Conservation (phyloP, 2,329 filamentous ascomycete species). For the Aureobasidium sp. region DNA sequence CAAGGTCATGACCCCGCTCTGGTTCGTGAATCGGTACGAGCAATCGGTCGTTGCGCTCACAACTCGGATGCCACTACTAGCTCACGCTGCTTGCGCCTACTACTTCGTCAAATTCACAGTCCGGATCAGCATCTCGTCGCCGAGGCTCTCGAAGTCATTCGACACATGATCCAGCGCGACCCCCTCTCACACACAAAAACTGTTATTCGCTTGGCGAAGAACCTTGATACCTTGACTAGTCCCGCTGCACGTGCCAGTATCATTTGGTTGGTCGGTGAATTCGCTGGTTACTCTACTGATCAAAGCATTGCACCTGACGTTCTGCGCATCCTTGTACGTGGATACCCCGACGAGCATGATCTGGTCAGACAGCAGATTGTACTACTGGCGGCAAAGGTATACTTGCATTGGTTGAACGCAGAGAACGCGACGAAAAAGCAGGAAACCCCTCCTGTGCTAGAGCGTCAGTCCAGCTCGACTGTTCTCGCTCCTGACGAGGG, state of each 20-base stretch:
- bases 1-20: slow-evolving; percentile 64
- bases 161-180: slow-evolving; percentile 89
- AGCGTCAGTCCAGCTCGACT: slow-evolving; percentile 17
- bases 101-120: slow-evolving; percentile 81
- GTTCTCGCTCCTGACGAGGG: slow-evolving; percentile 23
- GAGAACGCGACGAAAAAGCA: slow-evolving; percentile 35
- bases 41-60: slow-evolving; percentile 89
- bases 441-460: slow-evolving; percentile 6
- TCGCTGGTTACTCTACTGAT: slow-evolving; percentile 67
- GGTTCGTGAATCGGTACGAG: slow-evolving; percentile 80
- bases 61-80: slow-evolving; percentile 58
- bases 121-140: slow-evolving; percentile 81
- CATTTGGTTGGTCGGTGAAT: slow-evolving; percentile 95
- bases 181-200: slow-evolving; percentile 73
- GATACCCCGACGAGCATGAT: slow-evolving; percentile 76
- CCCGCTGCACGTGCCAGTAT: slow-evolving; percentile 87
- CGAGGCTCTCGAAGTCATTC: slow-evolving; percentile 88
- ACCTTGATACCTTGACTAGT: slow-evolving; percentile 80
- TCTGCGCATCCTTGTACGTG: slow-evolving; percentile 75
- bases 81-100: slow-evolving; percentile 68
- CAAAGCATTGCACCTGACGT: slow-evolving; percentile 92
- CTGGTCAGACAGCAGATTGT: slow-evolving; percentile 85
- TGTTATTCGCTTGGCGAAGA: slow-evolving; percentile 80
- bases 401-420: slow-evolving; percentile 75
- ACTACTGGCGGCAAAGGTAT: slow-evolving; percentile 90